phyloP scores from a whole-genome alignment of 179 eudicot species.

The Nepenthes alata region DNA sequence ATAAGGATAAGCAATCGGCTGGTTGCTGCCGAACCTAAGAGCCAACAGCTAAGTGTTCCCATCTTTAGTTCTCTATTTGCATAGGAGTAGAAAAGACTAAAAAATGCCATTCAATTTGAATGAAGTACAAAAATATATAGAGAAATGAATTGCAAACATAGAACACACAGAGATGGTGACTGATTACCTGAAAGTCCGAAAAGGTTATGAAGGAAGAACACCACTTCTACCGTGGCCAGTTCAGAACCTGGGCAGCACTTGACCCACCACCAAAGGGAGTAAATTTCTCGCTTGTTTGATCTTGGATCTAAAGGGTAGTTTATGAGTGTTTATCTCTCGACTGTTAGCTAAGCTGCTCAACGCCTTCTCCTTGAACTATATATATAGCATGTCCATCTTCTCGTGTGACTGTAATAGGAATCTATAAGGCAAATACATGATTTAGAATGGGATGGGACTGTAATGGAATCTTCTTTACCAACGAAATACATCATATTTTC shows the following conservation, averaged over 20 bases:
- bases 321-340: no score
- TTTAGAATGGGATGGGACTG: no score
- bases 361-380: no score
- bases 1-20: constrained; percentile 43
- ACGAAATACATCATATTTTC: no score
- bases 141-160: background rate
- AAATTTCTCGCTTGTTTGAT: constrained; percentile 44
- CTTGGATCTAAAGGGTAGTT: constrained; percentile 17
- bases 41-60: constrained; percentile 1
- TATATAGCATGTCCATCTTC: no score
- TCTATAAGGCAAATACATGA: no score
- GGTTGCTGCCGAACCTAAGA: constrained; percentile 8
- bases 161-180: background rate
- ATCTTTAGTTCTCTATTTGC: constrained; percentile 39
- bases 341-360: no score
- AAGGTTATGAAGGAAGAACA: constrained; percentile 57
- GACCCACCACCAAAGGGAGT: constrained; percentile 56
- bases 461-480: no score
- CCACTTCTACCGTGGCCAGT: constrained; percentile 46
- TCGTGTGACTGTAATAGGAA: no score
- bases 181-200: constrained; percentile 39
- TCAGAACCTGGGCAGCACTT: constrained; percentile 63
- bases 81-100: background rate
- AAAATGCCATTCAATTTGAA: no score
- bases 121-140: no score